A percentile compares a stretch with the other conserved stretches of the same genome.
These are phyloP conservation scores for Tetrapyrgos nigripes DNA, from an alignment of 1,284 basidiomycete species.

Conservation along the genomic window DNA sequence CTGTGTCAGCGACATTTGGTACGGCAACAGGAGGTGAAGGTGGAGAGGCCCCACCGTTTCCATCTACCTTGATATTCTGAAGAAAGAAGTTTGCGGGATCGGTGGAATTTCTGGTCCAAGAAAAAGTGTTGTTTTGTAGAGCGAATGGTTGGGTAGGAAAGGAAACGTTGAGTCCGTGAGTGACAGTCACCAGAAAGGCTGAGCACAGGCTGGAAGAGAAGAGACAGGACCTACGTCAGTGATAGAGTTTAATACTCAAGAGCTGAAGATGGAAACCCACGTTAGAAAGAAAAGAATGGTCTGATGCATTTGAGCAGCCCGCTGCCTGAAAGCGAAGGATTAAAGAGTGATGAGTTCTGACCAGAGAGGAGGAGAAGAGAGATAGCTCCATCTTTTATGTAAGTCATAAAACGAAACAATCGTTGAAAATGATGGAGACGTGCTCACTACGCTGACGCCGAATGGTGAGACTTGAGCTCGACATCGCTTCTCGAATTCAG, in stretches of 20 bases:
- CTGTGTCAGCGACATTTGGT: neutral
- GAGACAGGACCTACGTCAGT: neutral
- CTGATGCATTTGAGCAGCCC: conserved; percentile 9
- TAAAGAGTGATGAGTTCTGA: no score
- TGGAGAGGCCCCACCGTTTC: neutral
- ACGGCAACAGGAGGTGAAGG: conserved; percentile 1
- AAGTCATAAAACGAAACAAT: no score
- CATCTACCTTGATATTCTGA: conserved; percentile 11
- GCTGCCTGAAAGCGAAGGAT: no score
- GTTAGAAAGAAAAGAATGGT: no score
- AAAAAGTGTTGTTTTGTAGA: neutral
- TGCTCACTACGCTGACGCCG: no score
- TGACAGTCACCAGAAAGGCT: conserved; percentile 1
- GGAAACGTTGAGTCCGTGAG: no score
- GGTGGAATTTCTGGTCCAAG: conserved; percentile 2
- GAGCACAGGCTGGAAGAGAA: neutral
- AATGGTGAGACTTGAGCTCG: no score
- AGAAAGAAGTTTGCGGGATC: no score
- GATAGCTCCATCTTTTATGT: no score
- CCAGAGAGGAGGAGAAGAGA: no score
- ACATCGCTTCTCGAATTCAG: no score
- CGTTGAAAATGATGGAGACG: no score
- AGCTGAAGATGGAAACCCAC: neutral
- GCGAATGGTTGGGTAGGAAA: conserved; percentile 1
- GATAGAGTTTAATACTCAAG: neutral